These are phyloP conservation scores for Seminavis robusta DNA, from an alignment of 108 stramenopile genomes.

Conservation along the genomic window DNA sequence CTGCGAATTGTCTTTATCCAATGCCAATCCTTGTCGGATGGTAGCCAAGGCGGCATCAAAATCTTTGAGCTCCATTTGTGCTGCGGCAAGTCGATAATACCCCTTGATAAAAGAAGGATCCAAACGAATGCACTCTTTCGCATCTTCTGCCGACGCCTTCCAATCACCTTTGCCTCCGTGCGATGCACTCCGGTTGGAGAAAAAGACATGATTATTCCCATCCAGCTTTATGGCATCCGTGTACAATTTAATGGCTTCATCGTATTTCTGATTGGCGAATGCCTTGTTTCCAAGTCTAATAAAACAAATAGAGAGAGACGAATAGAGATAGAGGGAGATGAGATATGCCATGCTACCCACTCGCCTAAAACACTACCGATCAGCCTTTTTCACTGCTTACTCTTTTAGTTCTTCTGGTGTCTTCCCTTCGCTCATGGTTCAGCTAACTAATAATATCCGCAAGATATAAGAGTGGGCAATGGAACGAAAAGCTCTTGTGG, in stretches of 20 bases:
- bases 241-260: slow-evolving; percentile 84
- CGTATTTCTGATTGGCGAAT: slow-evolving; percentile 76
- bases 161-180: slow-evolving; percentile 76
- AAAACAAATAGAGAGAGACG: neutral
- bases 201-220: slow-evolving; percentile 85
- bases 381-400: neutral
- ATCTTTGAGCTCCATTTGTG: slow-evolving; percentile 74
- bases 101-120: slow-evolving; percentile 88
- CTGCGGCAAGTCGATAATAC: slow-evolving; percentile 87
- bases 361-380: neutral
- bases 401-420: slow-evolving; percentile 6
- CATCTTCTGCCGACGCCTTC: slow-evolving; percentile 67
- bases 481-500: no score
- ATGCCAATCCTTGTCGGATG: slow-evolving; percentile 73
- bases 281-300: slow-evolving; percentile 86
- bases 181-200: slow-evolving; percentile 89
- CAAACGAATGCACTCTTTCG: slow-evolving; percentile 88
- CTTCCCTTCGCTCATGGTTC: neutral
- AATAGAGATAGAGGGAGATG: neutral
- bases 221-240: slow-evolving; percentile 86
- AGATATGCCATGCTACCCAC: neutral
- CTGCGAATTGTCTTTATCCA: slow-evolving; percentile 78
- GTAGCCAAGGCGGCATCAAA: slow-evolving; percentile 74
- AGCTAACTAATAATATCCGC: no score
- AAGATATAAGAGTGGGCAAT: no score